Percentiles rank a stretch among this genome's conserved stretches.
Evolutionary conservation across 768 basidiomycete genomes (phyloP).

Genomic region (Trichaptum fuscoviolaceum): DNA sequence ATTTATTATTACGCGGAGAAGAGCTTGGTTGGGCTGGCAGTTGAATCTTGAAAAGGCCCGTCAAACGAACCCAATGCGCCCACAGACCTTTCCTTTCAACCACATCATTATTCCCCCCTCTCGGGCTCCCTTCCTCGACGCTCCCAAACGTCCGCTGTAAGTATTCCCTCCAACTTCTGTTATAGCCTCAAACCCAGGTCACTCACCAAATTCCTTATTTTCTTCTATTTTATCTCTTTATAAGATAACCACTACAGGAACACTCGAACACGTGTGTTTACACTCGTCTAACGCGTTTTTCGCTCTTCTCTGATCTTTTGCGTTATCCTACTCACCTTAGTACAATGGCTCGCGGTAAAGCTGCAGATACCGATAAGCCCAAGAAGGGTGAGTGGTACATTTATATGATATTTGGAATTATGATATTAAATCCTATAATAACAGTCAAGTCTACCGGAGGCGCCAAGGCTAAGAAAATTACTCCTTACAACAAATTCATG

Average conservation of each 20-base stretch:
- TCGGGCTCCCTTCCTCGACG: constrained; percentile 8
- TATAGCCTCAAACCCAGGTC: constrained; percentile 4
- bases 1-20: constrained; percentile 3
- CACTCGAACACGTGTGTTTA: neutral
- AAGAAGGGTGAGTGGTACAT: constrained; percentile 20
- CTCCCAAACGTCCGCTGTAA: constrained; percentile 9
- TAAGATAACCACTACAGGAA: neutral
- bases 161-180: constrained; percentile 3
- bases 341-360: constrained; percentile 7
- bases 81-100: constrained; percentile 22
- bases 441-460: constrained; percentile 50
- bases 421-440: constrained; percentile 12
- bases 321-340: neutral
- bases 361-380: constrained; percentile 7
- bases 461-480: constrained; percentile 52
- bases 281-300: neutral
- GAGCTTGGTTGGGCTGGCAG: neutral
- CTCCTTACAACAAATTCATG: constrained; percentile 78
- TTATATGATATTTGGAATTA: neutral
- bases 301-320: constrained; percentile 2
- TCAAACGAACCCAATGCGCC: constrained; percentile 6
- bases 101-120: constrained; percentile 16
- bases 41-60: constrained; percentile 3
- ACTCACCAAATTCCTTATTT: constrained; percentile 6
- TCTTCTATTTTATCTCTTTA: constrained; percentile 3